phyloP scores from a whole-genome alignment of 2,329 filamentous ascomycete genomes.

The Monosporascus sp. region DNA sequence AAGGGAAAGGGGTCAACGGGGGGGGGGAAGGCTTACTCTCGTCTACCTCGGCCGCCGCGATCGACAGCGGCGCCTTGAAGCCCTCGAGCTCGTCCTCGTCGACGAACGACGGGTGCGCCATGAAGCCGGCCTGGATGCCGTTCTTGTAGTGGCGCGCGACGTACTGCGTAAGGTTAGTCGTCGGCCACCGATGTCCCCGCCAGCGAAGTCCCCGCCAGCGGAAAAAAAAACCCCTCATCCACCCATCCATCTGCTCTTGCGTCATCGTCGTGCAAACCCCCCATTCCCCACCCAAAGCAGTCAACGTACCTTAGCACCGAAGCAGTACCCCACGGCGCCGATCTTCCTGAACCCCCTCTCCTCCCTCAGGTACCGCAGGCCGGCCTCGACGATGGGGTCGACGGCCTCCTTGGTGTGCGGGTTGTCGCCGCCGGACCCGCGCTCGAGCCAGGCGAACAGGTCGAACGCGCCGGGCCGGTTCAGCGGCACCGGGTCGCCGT shows the following conservation, averaged over 20 bases:
- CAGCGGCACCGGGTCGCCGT: constrained; percentile 55
- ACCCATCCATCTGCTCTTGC: no score
- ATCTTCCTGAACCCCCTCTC: constrained; percentile 53
- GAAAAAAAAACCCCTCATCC: not conserved
- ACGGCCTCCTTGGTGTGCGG: constrained; percentile 41
- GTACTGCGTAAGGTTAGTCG: constrained; percentile 41
- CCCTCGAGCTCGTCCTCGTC: constrained; percentile 58
- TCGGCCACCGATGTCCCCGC: not conserved
- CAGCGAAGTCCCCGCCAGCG: not conserved
- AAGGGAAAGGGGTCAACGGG: not conserved
- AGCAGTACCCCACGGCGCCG: constrained; percentile 67
- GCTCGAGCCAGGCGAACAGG: constrained; percentile 36
- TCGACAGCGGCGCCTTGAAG: constrained; percentile 63
- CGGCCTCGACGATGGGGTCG: constrained; percentile 43
- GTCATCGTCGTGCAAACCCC: no score
- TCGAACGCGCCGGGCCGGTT: constrained; percentile 42
- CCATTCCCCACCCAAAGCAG: no score
- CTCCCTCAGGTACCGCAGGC: constrained; percentile 53
- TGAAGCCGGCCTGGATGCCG: constrained; percentile 65
- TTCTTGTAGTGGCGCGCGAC: constrained; percentile 60
- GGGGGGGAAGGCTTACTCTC: constrained; percentile 20
- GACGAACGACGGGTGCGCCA: constrained; percentile 75
- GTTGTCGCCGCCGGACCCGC: constrained; percentile 43
- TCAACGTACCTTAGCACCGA: constrained; percentile 59
- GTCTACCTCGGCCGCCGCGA: constrained; percentile 61